Base-by-base conservation (phyloP, 805 yeast species). In the Ogataea ramenticola region DNA sequence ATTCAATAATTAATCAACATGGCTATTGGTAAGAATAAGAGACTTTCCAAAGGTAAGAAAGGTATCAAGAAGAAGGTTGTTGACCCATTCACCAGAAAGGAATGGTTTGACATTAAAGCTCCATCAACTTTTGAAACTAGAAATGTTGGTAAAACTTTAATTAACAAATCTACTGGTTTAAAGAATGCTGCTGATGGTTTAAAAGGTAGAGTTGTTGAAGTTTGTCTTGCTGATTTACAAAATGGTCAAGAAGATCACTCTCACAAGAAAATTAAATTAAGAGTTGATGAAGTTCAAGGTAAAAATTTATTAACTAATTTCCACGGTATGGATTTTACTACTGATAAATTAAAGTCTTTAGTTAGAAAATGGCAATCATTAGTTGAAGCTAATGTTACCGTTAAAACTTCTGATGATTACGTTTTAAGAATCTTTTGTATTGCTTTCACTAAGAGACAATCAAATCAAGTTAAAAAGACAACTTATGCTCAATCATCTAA, bases 21-120 rank as follows among this genome's bases (percentile, higher is more conserved):
- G 80, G 80, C 79, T 71, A 77, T 75, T 64, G 78, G 78, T 65
- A 73, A 73, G 67, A 73, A 73, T 73, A 82, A 82, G 79, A 86
- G 91, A 79, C 79, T 85, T 65, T 78, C 82, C 70, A 76, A 77
- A 70, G 91, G 93, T 68, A 84, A 85, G 88, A 91, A 91, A 77
- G 97, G 98, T 68, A 77, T 88, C 74, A 91, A 91, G 95, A 93
- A 91, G 95, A 91, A 84, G 84, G 93, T 86, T 70, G 95, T 89
- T 61, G 99, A 91, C 81, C 98, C 98, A 70, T 91, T 91, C 93
- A 80, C 96, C 83, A 89, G 90, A 76, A 91, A 91, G 79, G 98
- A 90, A 66, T 91, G 98, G 98, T 90, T 78, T 74, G 95, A 86
- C 74, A 87, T 90, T 77, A 89, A 90, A 80, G 98, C 98, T 58